Conservation (phyloP, 495 filamentous ascomycete species). For the Elasticomyces elasticus region DNA sequence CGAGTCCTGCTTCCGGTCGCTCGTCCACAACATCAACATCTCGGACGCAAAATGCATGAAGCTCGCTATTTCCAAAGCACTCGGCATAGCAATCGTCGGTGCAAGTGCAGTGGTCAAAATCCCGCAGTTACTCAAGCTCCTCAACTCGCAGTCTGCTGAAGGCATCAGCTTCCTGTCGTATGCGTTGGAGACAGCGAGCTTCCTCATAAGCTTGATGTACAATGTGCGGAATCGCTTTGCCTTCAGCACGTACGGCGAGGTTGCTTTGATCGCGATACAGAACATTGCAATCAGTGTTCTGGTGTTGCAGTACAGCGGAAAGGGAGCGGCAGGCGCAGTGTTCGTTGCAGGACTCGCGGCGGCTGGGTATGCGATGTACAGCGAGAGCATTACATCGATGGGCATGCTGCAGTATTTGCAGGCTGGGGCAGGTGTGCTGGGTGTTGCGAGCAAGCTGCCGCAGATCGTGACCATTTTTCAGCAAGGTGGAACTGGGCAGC, state of each 20-base stretch:
- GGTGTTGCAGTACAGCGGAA: slow-evolving; percentile 69
- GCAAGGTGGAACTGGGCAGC: slow-evolving; percentile 81
- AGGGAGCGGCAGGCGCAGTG: slow-evolving; percentile 48
- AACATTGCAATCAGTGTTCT: slow-evolving; percentile 79
- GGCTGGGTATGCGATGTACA: slow-evolving; percentile 55
- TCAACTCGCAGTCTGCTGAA: slow-evolving; percentile 22
- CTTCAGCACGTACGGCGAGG: slow-evolving; percentile 93
- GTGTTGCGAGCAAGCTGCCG: slow-evolving; percentile 80
- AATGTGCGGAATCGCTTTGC: slow-evolving; percentile 83
- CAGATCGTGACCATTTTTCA: slow-evolving; percentile 79
- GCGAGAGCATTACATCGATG: slow-evolving; percentile 54
- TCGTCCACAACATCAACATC: slow-evolving; percentile 71
- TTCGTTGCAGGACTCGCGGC: slow-evolving; percentile 68
- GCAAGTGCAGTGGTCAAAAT: slow-evolving; percentile 87
- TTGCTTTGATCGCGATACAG: slow-evolving; percentile 78
- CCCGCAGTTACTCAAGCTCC: slow-evolving; percentile 63
- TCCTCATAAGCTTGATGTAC: slow-evolving; percentile 81
- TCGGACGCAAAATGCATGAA: slow-evolving; percentile 64
- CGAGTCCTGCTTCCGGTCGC: slow-evolving; percentile 66
- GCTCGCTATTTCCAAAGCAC: slow-evolving; percentile 78
- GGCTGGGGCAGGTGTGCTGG: slow-evolving; percentile 70
- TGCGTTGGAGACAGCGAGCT: slow-evolving; percentile 75
- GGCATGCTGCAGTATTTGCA: slow-evolving; percentile 65
- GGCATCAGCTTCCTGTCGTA: slow-evolving; percentile 86
- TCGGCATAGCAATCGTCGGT: slow-evolving; percentile 85